Evolutionary conservation across 495 filamentous ascomycete species (phyloP).

Genomic region (Baudoinia panamericana): DNA sequence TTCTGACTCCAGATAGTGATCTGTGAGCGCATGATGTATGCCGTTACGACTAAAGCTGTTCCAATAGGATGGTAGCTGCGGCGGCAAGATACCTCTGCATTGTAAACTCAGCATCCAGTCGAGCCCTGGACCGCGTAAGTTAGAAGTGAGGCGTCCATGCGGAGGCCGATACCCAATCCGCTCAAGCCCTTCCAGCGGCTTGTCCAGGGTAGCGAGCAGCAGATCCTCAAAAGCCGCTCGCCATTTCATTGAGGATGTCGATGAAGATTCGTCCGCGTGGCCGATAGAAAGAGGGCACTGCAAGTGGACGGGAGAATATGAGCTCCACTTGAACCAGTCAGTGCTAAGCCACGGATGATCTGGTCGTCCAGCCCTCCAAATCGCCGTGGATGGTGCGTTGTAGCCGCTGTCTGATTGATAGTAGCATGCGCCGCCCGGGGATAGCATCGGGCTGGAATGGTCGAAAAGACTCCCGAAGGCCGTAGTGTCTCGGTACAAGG

Average conservation of each 20-base stretch:
- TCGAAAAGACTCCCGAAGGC: slow-evolving; percentile 3
- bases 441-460: slow-evolving; percentile 7
- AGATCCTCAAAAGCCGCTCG: slow-evolving; percentile 46
- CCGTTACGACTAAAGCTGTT: no score
- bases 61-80: slow-evolving; percentile 9
- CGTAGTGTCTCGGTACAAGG: slow-evolving; percentile 6
- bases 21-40: no score
- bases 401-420: slow-evolving; percentile 13
- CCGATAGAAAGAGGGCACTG: no score
- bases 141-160: background rate
- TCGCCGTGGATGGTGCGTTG: slow-evolving; percentile 14
- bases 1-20: no score
- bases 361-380: slow-evolving; percentile 25
- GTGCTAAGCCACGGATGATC: slow-evolving; percentile 23
- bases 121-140: slow-evolving; percentile 10
- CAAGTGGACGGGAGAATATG: slow-evolving; percentile 41
- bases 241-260: no score
- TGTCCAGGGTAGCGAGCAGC: slow-evolving; percentile 37
- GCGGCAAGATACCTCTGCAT: slow-evolving; percentile 17
- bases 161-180: slow-evolving; percentile 1
- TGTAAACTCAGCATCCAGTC: slow-evolving; percentile 19
- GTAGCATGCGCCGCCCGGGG: slow-evolving; percentile 15
- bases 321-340: slow-evolving; percentile 21
- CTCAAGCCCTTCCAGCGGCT: slow-evolving; percentile 25
- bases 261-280: no score